These are phyloP conservation scores for Zasmidium angulare DNA, from an alignment of 2,329 filamentous ascomycete genomes.

Conservation along the genomic window DNA sequence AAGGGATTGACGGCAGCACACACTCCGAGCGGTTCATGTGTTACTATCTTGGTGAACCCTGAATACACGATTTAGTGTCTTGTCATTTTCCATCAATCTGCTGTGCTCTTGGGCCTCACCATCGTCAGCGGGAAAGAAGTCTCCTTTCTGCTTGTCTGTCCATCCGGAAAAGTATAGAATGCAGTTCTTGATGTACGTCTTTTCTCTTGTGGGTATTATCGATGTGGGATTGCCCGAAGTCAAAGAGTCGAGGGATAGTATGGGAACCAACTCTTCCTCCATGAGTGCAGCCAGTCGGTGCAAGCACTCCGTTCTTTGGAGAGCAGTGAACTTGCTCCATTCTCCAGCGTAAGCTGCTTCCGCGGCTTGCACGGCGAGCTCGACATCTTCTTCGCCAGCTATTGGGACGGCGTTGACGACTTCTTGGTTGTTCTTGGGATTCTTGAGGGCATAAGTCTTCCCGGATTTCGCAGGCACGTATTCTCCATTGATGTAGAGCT, in stretches of 20 bases:
- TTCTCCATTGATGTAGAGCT: slow-evolving; percentile 18
- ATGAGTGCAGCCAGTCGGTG: slow-evolving; percentile 34
- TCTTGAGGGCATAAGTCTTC: slow-evolving; percentile 32
- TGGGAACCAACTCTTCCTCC: slow-evolving; percentile 27
- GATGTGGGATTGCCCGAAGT: slow-evolving; percentile 14
- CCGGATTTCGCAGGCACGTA: slow-evolving; percentile 22
- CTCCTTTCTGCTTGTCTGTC: slow-evolving; percentile 16
- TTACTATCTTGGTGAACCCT: slow-evolving; percentile 15
- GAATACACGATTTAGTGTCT: not conserved
- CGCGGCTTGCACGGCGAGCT: slow-evolving; percentile 41
- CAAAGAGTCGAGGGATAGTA: slow-evolving; percentile 35
- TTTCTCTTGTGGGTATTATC: slow-evolving; percentile 14
- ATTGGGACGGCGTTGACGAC: slow-evolving; percentile 13
- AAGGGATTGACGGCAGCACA: slow-evolving; percentile 18
- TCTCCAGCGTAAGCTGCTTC: slow-evolving; percentile 31
- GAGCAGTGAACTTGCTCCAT: slow-evolving; percentile 37
- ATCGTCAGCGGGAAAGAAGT: slow-evolving; percentile 37
- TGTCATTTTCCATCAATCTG: not conserved
- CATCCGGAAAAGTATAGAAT: slow-evolving; percentile 15
- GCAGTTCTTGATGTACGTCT: slow-evolving; percentile 20
- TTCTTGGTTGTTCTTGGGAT: slow-evolving; percentile 14
- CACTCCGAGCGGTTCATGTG: slow-evolving; percentile 16
- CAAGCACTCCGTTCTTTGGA: slow-evolving; percentile 29
- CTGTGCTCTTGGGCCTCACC: slow-evolving; percentile 28
- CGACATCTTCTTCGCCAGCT: slow-evolving; percentile 15